Percentiles rank a stretch among this genome's conserved stretches.
Conservation (phyloP, 306 rosid species). For the Adenanthera pavonina region DNA sequence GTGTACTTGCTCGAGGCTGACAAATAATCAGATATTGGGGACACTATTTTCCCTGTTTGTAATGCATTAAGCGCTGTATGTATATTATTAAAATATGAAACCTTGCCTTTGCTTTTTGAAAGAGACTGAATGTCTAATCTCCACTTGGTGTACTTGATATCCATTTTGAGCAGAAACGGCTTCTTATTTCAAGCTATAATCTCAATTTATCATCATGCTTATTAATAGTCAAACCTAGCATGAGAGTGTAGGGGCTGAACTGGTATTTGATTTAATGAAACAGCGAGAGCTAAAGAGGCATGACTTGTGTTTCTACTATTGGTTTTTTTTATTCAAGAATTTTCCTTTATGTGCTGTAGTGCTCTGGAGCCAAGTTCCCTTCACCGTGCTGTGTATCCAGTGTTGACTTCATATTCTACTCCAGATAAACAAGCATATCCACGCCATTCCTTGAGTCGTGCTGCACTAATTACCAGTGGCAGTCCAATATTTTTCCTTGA, state of each 20-base stretch:
- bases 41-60: constrained; percentile 19
- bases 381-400: constrained; percentile 87
- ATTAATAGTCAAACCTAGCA: background rate
- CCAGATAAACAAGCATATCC: constrained; percentile 94
- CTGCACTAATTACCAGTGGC: constrained; percentile 91
- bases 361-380: constrained; percentile 92
- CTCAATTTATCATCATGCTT: background rate
- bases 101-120: constrained; percentile 2
- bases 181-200: background rate
- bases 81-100: background rate
- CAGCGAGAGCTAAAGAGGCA: background rate
- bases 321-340: constrained; percentile 21
- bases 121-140: background rate
- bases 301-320: constrained; percentile 24
- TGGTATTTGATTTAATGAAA: background rate
- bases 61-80: background rate
- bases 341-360: constrained; percentile 58
- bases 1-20: background rate
- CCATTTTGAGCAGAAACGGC: background rate
- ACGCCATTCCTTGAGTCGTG: constrained; percentile 90
- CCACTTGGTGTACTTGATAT: background rate
- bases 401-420: constrained; percentile 80
- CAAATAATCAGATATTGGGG: constrained; percentile 15
- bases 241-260: constrained; percentile 12
- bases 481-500: constrained; percentile 98